phyloP scores from a whole-genome alignment of 2,329 filamentous ascomycete species.

The Venturia nashicola region DNA sequence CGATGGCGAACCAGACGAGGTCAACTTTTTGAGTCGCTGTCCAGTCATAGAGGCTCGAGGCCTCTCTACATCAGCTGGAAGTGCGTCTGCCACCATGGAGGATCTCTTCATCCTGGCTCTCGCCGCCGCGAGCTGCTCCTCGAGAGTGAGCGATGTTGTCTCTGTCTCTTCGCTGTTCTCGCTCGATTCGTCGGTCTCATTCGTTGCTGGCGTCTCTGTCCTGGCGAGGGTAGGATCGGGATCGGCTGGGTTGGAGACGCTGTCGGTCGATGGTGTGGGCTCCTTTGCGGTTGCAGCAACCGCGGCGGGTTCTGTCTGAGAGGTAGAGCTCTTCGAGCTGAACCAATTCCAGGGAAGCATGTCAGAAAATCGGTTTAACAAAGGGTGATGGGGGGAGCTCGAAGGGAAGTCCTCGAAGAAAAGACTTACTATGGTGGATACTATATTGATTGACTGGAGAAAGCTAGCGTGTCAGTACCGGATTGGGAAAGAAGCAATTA shows the following conservation, averaged over 20 bases:
- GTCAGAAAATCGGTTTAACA: not conserved
- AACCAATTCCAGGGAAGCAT: conserved; percentile 2
- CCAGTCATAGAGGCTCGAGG: not conserved
- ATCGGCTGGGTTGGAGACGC: not conserved
- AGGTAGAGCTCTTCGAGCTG: not conserved
- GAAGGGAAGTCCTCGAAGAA: not conserved
- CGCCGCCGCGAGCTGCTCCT: not conserved
- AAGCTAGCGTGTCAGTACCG: not conserved
- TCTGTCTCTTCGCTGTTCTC: not conserved
- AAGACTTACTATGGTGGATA: not conserved
- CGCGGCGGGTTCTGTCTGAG: not conserved
- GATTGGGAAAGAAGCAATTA: not conserved
- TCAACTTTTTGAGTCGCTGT: not conserved
- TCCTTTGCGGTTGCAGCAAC: not conserved
- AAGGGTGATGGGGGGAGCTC: not conserved
- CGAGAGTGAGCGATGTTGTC: not conserved
- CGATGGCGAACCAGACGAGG: not conserved
- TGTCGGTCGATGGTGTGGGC: not conserved
- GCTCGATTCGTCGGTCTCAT: not conserved
- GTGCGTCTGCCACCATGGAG: not conserved
- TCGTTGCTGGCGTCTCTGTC: not conserved
- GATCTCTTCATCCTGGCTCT: not conserved
- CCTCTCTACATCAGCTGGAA: not conserved
- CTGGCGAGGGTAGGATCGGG: not conserved
- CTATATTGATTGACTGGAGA: not conserved